Percentiles rank a stretch among this genome's conserved stretches.
phyloP scores from a whole-genome alignment of 257 asterid species.

The Scutellaria barbata region DNA sequence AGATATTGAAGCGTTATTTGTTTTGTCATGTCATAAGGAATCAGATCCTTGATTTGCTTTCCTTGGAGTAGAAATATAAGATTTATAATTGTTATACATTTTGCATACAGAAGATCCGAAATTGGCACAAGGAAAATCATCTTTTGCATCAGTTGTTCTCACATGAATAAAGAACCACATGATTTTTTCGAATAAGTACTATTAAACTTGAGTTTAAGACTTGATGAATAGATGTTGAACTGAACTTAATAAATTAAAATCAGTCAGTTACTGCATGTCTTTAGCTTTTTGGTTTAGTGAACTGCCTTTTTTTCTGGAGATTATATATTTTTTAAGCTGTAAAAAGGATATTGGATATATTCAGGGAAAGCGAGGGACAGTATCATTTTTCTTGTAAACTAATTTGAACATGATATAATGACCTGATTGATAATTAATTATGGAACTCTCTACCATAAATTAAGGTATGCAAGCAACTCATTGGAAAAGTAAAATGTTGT shows the following conservation, averaged over 20 bases:
- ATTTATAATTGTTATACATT: conserved; percentile 34
- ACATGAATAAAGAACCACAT: conserved; percentile 3
- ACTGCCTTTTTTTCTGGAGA: conserved; percentile 1
- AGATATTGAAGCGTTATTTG: conserved; percentile 31
- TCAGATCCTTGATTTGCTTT: conserved; percentile 44
- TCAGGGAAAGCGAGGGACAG: neutral
- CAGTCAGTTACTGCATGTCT: neutral
- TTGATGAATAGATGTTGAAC: neutral
- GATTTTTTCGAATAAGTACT: neutral
- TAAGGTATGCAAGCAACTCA: conserved; percentile 3
- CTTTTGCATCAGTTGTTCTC: conserved; percentile 5
- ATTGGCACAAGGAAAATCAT: neutral
- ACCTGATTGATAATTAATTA: conserved; percentile 10
- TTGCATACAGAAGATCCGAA: conserved; percentile 19
- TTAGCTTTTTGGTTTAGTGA: conserved; percentile 1
- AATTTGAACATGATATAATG: conserved; percentile 18
- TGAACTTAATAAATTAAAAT: neutral
- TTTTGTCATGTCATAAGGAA: conserved; percentile 34
- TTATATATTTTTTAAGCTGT: neutral
- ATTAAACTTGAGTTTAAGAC: conserved; percentile 13
- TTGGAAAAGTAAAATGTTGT: conserved; percentile 4
- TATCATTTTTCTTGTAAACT: conserved; percentile 5
- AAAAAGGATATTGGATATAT: neutral
- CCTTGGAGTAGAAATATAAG: conserved; percentile 32
- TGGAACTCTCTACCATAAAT: neutral